These are phyloP conservation scores for Cicer cuneatum DNA, from an alignment of 306 rosid genomes.

Conservation along the genomic window DNA sequence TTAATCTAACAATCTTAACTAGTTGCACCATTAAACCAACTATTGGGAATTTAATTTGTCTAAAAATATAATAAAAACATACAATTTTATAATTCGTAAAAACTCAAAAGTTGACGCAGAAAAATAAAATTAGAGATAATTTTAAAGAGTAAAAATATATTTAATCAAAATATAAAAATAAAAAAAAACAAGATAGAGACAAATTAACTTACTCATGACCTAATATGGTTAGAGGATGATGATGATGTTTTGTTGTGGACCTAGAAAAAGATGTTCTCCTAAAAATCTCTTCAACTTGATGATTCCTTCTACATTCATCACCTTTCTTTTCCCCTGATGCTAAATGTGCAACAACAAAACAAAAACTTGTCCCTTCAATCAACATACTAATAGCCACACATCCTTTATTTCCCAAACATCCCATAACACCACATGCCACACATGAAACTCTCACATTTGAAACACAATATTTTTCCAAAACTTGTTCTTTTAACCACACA, in stretches of 20 bases:
- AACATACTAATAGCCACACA: slow-evolving; percentile 84
- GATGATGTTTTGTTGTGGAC: slow-evolving; percentile 44
- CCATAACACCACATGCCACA: slow-evolving; percentile 98
- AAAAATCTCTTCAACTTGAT: slow-evolving; percentile 80
- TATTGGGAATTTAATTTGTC: no score
- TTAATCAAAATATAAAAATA: no score
- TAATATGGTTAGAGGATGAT: slow-evolving; percentile 72
- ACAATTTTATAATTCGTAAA: no score
- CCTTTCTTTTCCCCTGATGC: slow-evolving; percentile 94
- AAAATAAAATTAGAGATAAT: no score
- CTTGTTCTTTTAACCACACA: slow-evolving; percentile 77
- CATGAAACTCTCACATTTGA: slow-evolving; percentile 82
- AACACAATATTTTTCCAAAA: slow-evolving; percentile 59
- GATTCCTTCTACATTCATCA: slow-evolving; percentile 77
- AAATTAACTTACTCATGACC: slow-evolving; percentile 85
- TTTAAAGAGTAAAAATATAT: no score
- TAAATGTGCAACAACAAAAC: slow-evolving; percentile 83
- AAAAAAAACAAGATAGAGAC: not conserved
- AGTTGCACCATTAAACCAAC: no score
- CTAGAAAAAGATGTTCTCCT: slow-evolving; percentile 69
- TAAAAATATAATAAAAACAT: no score
- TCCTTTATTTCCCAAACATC: slow-evolving; percentile 94
- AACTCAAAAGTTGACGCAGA: no score
- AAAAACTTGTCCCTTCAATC: slow-evolving; percentile 93
- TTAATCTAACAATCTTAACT: no score